A percentile compares a stretch with the other conserved stretches of the same genome.
Evolutionary conservation across 495 filamentous ascomycete species (phyloP).

Genomic region (Lentithecium fluviatile): DNA sequence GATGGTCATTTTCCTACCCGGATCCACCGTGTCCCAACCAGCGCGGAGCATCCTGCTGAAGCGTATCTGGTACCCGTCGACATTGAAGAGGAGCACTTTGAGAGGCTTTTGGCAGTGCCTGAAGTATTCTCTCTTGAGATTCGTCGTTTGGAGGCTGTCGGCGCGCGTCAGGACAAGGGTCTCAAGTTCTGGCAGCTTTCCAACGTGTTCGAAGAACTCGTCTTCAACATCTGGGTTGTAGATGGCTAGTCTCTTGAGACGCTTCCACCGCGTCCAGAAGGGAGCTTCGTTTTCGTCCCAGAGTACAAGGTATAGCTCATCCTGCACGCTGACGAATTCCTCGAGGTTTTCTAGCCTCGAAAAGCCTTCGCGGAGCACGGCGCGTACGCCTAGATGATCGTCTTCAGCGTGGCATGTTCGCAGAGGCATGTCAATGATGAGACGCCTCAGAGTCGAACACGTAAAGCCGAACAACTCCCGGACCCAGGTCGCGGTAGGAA

Average conservation of each 20-base stretch:
- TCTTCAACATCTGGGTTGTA: slow-evolving; percentile 39
- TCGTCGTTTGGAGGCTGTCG: slow-evolving; percentile 25
- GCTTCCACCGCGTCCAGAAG: slow-evolving; percentile 42
- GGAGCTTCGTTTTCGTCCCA: neutral
- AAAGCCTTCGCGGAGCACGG: slow-evolving; percentile 33
- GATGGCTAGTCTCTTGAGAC: slow-evolving; percentile 40
- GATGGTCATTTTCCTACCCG: slow-evolving; percentile 15
- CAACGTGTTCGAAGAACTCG: slow-evolving; percentile 38
- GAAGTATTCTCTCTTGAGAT: slow-evolving; percentile 19
- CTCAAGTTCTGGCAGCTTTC: slow-evolving; percentile 35
- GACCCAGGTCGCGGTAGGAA: slow-evolving; percentile 1
- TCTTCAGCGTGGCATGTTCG: slow-evolving; percentile 9
- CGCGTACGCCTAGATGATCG: slow-evolving; percentile 12
- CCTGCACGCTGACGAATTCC: slow-evolving; percentile 39
- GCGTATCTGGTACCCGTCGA: slow-evolving; percentile 12
- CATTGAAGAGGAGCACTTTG: slow-evolving; percentile 21
- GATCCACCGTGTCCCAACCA: slow-evolving; percentile 14
- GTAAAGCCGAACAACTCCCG: slow-evolving; percentile 18
- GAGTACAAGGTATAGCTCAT: slow-evolving; percentile 27
- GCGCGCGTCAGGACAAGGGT: slow-evolving; percentile 44
- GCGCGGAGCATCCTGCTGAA: neutral
- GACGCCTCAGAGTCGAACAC: slow-evolving; percentile 1
- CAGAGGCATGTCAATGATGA: slow-evolving; percentile 23
- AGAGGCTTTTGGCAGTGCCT: neutral
- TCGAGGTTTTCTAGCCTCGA: slow-evolving; percentile 37